These are phyloP conservation scores for Hemerocallis citrina DNA, from an alignment of 106 monocot genomes.

Conservation along the genomic window DNA sequence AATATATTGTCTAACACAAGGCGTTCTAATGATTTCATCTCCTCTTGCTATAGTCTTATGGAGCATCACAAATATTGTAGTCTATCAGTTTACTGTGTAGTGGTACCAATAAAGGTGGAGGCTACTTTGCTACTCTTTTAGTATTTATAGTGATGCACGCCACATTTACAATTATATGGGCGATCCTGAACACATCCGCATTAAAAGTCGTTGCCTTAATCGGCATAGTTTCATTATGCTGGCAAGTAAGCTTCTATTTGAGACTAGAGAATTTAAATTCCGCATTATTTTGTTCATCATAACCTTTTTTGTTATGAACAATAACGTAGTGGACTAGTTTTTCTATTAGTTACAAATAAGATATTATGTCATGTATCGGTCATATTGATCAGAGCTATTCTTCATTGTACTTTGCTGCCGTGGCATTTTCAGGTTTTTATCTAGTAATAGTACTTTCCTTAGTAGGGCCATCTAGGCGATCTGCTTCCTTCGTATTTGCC, in stretches of 20 bases:
- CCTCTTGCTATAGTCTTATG: no score
- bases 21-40: no score
- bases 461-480: constrained; percentile 42
- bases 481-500: constrained; percentile 73
- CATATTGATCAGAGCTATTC: no score
- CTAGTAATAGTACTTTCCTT: constrained; percentile 70
- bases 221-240: constrained; percentile 71
- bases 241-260: constrained; percentile 66
- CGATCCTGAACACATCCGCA: constrained; percentile 75
- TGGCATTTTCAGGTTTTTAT: constrained; percentile 41
- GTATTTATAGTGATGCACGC: constrained; percentile 70
- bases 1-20: no score
- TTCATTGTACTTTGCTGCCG: not conserved
- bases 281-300: no score
- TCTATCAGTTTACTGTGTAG: constrained; percentile 73
- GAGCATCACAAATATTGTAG: constrained; percentile 65
- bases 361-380: no score
- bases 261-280: no score
- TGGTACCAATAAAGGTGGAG: constrained; percentile 69
- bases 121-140: constrained; percentile 62
- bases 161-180: constrained; percentile 68
- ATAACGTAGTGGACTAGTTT: no score
- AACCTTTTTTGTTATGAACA: no score
- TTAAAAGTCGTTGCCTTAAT: constrained; percentile 72
- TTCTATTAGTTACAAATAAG: no score